phyloP scores from a whole-genome alignment of 2,329 filamentous ascomycete species.

The Diplodia scrobiculata region DNA sequence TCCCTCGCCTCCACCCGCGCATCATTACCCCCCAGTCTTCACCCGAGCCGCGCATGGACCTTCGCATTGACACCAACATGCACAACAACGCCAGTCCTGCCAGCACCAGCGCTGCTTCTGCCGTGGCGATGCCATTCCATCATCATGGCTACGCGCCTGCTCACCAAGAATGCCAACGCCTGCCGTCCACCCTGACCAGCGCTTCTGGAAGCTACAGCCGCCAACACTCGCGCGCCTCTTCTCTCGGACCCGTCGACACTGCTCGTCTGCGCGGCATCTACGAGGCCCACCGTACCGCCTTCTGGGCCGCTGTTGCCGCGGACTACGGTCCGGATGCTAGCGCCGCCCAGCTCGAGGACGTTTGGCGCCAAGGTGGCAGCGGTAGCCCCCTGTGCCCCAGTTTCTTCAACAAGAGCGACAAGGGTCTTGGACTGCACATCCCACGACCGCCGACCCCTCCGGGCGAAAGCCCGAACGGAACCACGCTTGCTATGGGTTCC shows the following conservation, averaged over 20 bases:
- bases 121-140: constrained; percentile 35
- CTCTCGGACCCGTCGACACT: constrained; percentile 60
- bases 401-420: constrained; percentile 18
- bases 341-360: constrained; percentile 67
- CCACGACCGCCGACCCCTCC: constrained; percentile 26
- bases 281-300: constrained; percentile 66
- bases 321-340: constrained; percentile 69
- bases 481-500: constrained; percentile 10
- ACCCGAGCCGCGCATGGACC: constrained; percentile 44
- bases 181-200: constrained; percentile 46
- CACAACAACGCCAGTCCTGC: constrained; percentile 2
- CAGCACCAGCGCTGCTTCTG: constrained; percentile 42
- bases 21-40: constrained; percentile 47
- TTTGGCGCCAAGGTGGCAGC: constrained; percentile 54
- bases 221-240: constrained; percentile 40
- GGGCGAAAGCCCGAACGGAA: constrained; percentile 22
- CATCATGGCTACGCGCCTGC: constrained; percentile 24
- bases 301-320: constrained; percentile 71
- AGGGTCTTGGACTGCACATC: constrained; percentile 18
- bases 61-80: constrained; percentile 50
- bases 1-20: constrained; percentile 62
- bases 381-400: constrained; percentile 23
- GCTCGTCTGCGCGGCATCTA: constrained; percentile 70
- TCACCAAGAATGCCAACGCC: constrained; percentile 31
- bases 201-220: constrained; percentile 43